A percentile compares a stretch with the other conserved stretches of the same genome.
These are phyloP conservation scores for Candida ponderosae DNA, from an alignment of 805 yeast genomes.

Conservation along the genomic window DNA sequence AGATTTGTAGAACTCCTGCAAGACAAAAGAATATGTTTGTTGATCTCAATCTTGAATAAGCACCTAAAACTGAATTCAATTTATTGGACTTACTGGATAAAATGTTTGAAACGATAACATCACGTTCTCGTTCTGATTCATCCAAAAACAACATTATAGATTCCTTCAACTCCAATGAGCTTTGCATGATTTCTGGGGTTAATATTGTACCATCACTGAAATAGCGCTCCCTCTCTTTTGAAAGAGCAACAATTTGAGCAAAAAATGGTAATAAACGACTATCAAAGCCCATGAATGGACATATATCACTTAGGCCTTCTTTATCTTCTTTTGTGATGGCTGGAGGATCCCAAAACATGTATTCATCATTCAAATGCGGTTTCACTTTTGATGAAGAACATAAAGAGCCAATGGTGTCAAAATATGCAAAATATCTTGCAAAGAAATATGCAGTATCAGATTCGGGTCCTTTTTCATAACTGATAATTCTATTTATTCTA, in stretches of 20 bases:
- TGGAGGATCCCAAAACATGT: constrained; percentile 14
- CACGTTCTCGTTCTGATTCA: constrained; percentile 19
- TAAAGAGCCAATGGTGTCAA: constrained; percentile 56
- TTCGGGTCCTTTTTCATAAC: constrained; percentile 11
- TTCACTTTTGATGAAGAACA: constrained; percentile 35
- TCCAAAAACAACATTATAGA: constrained; percentile 18
- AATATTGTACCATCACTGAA: constrained; percentile 9
- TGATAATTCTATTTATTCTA: constrained; percentile 7
- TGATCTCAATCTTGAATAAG: constrained; percentile 27
- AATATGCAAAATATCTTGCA: constrained; percentile 60
- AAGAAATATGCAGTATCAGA: constrained; percentile 38
- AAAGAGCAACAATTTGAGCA: constrained; percentile 37
- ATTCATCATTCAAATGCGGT: constrained; percentile 23
- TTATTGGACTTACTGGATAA: constrained; percentile 3
- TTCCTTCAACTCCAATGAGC: constrained; percentile 34
- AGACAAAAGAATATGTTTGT: constrained; percentile 46
- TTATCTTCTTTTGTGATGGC: constrained; percentile 10
- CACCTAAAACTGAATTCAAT: not conserved
- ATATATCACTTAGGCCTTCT: constrained; percentile 36
- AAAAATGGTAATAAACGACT: constrained; percentile 50
- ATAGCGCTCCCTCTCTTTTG: constrained; percentile 21
- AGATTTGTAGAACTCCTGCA: constrained; percentile 48
- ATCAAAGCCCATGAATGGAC: constrained; percentile 61
- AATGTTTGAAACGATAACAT: constrained; percentile 13
- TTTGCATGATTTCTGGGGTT: constrained; percentile 6